These are phyloP conservation scores for Solanum arcanum DNA, from an alignment of 257 asterid species.

Conservation along the genomic window DNA sequence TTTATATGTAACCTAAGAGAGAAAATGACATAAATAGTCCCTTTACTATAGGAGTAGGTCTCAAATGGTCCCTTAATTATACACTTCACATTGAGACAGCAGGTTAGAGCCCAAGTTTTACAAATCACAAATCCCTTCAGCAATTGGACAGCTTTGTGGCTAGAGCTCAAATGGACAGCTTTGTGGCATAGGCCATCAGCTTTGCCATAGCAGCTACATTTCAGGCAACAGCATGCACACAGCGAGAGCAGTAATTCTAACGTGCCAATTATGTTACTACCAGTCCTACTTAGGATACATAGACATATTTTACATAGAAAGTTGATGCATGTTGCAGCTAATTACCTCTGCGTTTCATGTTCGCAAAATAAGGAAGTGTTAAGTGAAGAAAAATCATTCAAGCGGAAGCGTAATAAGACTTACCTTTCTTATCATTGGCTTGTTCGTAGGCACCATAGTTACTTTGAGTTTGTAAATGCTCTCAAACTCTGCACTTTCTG, in stretches of 20 bases:
- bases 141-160: too few species aligned
- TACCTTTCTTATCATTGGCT: conserved; percentile 97
- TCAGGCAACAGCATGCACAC: not conserved
- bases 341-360: not conserved
- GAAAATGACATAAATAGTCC: too few species aligned
- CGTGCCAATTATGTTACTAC: not conserved
- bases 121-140: too few species aligned
- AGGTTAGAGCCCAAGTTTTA: too few species aligned
- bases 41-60: too few species aligned
- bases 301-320: not conserved
- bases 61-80: too few species aligned
- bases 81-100: too few species aligned
- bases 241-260: not conserved
- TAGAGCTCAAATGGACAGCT: not conserved
- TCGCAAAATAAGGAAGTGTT: not conserved
- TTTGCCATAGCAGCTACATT: not conserved
- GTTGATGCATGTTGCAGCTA: not conserved
- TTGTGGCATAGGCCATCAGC: not conserved
- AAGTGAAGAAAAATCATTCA: not conserved
- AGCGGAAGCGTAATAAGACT: conserved; percentile 7
- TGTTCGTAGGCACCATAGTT: conserved; percentile 95
- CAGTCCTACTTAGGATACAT: not conserved
- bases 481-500: conserved; percentile 94
- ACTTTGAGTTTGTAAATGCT: conserved; percentile 99
- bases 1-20: not conserved